Evolutionary conservation across 352 stramenopile genomes (phyloP), one percentile per base, ranked within the genome.

Genomic region (Phytopythium cucurbitacearum): DNA sequence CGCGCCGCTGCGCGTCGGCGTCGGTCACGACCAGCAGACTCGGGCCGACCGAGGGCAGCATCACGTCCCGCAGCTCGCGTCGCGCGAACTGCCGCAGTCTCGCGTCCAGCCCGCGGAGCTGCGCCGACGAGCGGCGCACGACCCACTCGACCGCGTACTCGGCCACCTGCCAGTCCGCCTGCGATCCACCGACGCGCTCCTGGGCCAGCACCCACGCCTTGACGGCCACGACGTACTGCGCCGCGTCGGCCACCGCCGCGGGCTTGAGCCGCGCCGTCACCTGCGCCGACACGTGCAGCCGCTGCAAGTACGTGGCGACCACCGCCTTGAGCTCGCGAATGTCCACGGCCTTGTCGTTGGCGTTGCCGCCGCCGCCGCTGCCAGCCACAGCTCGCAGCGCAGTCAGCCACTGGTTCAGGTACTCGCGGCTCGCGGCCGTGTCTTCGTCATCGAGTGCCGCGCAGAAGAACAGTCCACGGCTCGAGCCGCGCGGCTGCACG

Each of bases 141-240:
- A 52, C 61, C 80, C 80, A 89, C 12, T 64, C 49, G 10, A 69
- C 83, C 9, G 80, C 65, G 62, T 91, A 89, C 57, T 91, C 75
- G 56, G 85, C 58, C 48, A 89, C 57, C 46, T 88, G 65, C 80
- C 80, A 89, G 21, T 28, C 21, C 2, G 62, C 65, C 44, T 37
- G 50, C 6, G 40, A 16, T 45, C 45, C n/a, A 12, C 35, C 33
- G 7, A 72, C 64, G 32, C 82, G 67, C 54, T 91, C 80, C 7
- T 76, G 68, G 42, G 76, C 61, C 33, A 91, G 64, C 51, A 78
- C 79, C 80, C 80, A 91, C 8, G 75, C 73, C 34, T 80, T 76
- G 28, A 76, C 62, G 6, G 62, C 65, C 39, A 91, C 15, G 35
- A 85, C 67, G 58, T 87, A 89, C 66, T 66, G 28, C 60, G 69